These are phyloP conservation scores for Trichocladium uniseriatum DNA, from an alignment of 495 filamentous ascomycete genomes.

Conservation along the genomic window DNA sequence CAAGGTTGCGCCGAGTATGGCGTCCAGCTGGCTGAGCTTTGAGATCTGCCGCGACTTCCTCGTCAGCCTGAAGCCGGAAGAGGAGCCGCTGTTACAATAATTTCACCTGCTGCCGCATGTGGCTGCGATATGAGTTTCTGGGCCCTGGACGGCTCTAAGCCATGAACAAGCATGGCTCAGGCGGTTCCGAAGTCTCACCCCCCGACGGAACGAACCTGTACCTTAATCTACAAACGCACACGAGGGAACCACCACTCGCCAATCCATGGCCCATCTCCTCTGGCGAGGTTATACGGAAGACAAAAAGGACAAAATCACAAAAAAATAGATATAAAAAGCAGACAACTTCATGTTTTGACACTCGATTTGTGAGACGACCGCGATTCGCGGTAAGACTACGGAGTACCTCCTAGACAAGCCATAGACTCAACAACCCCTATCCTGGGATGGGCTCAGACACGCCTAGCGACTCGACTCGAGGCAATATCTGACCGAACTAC, in stretches of 20 bases:
- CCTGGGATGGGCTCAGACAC: too few relatives aligned
- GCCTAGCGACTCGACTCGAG: too few relatives aligned
- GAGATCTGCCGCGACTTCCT: conserved; percentile 86
- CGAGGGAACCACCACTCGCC: too few relatives aligned
- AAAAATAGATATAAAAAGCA: background rate
- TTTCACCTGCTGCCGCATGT: background rate
- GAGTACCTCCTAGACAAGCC: too few relatives aligned
- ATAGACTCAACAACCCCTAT: too few relatives aligned
- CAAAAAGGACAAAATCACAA: background rate
- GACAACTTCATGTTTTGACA: background rate
- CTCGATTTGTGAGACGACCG: too few relatives aligned
- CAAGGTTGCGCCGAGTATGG: conserved; percentile 98
- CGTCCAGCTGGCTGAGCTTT: conserved; percentile 94
- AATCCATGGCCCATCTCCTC: background rate
- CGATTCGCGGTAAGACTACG: too few relatives aligned
- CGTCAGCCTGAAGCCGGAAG: conserved; percentile 43
- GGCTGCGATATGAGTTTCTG: background rate
- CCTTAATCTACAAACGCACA: too few relatives aligned
- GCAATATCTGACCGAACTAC: too few relatives aligned
- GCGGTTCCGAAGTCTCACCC: too few relatives aligned
- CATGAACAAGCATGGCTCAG: too few relatives aligned
- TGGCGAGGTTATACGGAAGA: background rate
- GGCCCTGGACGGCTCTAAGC: background rate
- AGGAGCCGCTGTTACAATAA: conserved; percentile 25
- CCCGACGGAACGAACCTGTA: too few relatives aligned